Percentiles rank a stretch among this genome's conserved stretches.
Conservation (phyloP, 306 rosid species). For the Lathyrus tuberosus region DNA sequence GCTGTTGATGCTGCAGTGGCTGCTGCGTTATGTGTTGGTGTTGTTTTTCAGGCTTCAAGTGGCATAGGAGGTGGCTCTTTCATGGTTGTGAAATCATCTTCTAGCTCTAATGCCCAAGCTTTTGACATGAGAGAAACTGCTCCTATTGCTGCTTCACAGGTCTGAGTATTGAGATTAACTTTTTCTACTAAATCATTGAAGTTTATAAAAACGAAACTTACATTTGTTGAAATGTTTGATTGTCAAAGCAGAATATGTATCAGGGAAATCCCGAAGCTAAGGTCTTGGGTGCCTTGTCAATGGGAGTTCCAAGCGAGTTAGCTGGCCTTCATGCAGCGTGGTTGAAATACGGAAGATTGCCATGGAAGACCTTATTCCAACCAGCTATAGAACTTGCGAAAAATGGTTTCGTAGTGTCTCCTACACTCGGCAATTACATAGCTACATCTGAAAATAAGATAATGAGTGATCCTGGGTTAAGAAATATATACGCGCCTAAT, state of each 20-base stretch:
- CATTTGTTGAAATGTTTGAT: constrained; percentile 30
- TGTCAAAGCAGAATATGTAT: constrained; percentile 76
- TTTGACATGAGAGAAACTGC: constrained; percentile 92
- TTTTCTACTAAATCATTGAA: constrained; percentile 37
- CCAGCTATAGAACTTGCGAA: constrained; percentile 82
- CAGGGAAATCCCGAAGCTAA: constrained; percentile 56
- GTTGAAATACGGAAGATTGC: constrained; percentile 72
- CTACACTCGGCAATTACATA: constrained; percentile 48
- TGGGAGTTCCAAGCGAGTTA: constrained; percentile 91
- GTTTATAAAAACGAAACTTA: constrained; percentile 27
- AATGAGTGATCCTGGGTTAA: constrained; percentile 72
- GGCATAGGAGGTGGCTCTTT: constrained; percentile 94
- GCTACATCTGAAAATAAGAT: constrained; percentile 30
- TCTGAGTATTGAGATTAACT: constrained; percentile 38
- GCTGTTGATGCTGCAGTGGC: constrained; percentile 98
- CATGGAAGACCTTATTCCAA: constrained; percentile 71
- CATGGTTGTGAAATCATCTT: constrained; percentile 73
- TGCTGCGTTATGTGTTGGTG: constrained; percentile 82
- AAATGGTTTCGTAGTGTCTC: constrained; percentile 69
- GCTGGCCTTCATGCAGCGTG: constrained; percentile 93
- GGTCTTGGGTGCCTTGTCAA: constrained; percentile 61
- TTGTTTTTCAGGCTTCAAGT: constrained; percentile 69
- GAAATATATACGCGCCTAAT: constrained; percentile 66
- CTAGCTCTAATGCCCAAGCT: constrained; percentile 60
- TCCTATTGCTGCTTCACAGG: constrained; percentile 89